phyloP scores from a whole-genome alignment of 208 protist genomes.

The Crithidia brevicula region DNA sequence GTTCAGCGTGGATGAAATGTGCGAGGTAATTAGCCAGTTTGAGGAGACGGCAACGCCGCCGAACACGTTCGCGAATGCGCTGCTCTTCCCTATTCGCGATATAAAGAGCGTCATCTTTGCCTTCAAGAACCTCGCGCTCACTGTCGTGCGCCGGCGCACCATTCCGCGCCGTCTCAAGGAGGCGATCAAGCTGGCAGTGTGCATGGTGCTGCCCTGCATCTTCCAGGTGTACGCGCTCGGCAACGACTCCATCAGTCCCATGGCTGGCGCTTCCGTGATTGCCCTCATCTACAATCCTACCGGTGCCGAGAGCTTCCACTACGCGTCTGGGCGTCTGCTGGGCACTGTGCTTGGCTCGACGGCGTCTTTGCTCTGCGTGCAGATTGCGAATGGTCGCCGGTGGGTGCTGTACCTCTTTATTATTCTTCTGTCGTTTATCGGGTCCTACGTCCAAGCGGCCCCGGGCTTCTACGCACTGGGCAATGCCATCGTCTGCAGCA shows the following conservation, averaged over 20 bases:
- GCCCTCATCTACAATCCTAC: conserved; percentile 89
- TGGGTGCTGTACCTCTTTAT: conserved; percentile 83
- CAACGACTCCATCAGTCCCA: conserved; percentile 73
- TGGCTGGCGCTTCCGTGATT: conserved; percentile 88
- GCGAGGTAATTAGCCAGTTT: conserved; percentile 84
- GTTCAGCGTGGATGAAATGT: conserved; percentile 91
- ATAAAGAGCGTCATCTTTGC: conserved; percentile 65
- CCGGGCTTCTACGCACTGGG: conserved; percentile 83
- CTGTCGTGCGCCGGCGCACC: conserved; percentile 53
- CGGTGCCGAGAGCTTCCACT: conserved; percentile 90
- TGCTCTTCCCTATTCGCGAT: conserved; percentile 63
- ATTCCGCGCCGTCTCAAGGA: conserved; percentile 88
- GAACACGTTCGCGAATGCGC: conserved; percentile 55
- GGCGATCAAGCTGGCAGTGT: conserved; percentile 90
- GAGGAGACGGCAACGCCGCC: conserved; percentile 45
- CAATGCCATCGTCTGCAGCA: conserved; percentile 88
- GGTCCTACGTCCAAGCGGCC: conserved; percentile 87
- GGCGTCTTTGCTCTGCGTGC: conserved; percentile 66
- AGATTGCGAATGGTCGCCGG: conserved; percentile 60
- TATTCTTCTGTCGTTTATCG: conserved; percentile 74
- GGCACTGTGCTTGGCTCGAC: conserved; percentile 88
- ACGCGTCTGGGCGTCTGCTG: conserved; percentile 83
- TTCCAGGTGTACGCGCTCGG: conserved; percentile 89
- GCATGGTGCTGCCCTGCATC: conserved; percentile 83
- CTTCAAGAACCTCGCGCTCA: conserved; percentile 55